A percentile compares a stretch with the other conserved stretches of the same genome.
Conservation (phyloP, 805 yeast genomes). For the Candida incommunis region DNA sequence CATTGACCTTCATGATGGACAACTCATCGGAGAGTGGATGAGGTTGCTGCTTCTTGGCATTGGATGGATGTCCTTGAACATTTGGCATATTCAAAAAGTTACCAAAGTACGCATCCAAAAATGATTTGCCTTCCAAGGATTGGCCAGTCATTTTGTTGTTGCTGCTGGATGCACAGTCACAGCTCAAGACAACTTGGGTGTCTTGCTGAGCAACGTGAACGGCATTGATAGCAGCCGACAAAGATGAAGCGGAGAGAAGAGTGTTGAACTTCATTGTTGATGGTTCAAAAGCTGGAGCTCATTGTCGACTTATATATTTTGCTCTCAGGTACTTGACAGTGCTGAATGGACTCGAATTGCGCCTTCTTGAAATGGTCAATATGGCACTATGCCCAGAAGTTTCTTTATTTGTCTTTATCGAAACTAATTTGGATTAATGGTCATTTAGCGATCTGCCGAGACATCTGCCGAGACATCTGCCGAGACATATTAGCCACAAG, state of each 20-base stretch:
- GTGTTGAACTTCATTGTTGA: not conserved
- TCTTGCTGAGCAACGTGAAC: not conserved
- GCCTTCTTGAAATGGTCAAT: too few relatives aligned
- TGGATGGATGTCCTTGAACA: not conserved
- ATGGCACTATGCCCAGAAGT: too few relatives aligned
- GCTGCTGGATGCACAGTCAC: not conserved
- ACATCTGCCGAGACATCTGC: too few relatives aligned
- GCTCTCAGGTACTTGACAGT: too few relatives aligned
- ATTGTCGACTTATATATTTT: too few relatives aligned
- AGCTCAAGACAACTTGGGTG: not conserved
- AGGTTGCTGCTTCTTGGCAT: not conserved
- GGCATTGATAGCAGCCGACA: not conserved
- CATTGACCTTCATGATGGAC: slow-evolving; percentile 20
- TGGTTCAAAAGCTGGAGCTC: not conserved
- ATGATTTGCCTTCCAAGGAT: slow-evolving; percentile 12
- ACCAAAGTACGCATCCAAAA: slow-evolving; percentile 24
- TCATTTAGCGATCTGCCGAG: too few relatives aligned
- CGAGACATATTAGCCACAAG: too few relatives aligned
- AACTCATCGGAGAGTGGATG: slow-evolving; percentile 13
- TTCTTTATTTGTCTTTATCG: too few relatives aligned
- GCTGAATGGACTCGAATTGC: too few relatives aligned
- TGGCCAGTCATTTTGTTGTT: not conserved
- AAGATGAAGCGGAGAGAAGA: not conserved
- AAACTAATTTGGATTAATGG: too few relatives aligned
- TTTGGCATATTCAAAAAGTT: slow-evolving; percentile 18